A percentile compares a stretch with the other conserved stretches of the same genome.
Evolutionary conservation across 1,139 yeast genomes (phyloP).

Genomic region (Zygosaccharomyces pseudobailii): DNA sequence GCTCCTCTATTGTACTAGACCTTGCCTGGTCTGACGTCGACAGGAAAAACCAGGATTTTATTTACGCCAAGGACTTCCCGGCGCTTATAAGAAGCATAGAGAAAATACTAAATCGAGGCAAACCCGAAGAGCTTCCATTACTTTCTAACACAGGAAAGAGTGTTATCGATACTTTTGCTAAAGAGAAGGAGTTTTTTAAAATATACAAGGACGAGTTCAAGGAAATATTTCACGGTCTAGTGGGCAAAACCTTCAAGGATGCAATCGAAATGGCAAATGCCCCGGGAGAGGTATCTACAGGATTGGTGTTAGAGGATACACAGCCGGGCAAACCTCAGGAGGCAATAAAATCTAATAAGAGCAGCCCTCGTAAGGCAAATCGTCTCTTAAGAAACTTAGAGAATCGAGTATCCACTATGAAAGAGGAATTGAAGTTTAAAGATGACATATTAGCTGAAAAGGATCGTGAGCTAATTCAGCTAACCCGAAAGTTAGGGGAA

Average conservation of each 20-base stretch:
- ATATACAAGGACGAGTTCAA: slow-evolving; percentile 32
- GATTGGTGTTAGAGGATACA: slow-evolving; percentile 12
- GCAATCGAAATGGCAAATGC: slow-evolving; percentile 15
- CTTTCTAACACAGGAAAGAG: slow-evolving; percentile 26
- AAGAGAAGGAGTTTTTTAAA: slow-evolving; percentile 28
- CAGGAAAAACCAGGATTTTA: slow-evolving; percentile 28
- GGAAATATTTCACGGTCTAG: slow-evolving; percentile 26
- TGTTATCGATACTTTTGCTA: slow-evolving; percentile 28
- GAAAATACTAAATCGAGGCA: slow-evolving; percentile 16
- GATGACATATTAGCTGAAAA: slow-evolving; percentile 29
- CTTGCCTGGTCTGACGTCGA: slow-evolving; percentile 35
- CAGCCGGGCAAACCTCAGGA: slow-evolving; percentile 15
- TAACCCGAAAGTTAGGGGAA: slow-evolving; percentile 15
- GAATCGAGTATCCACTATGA: slow-evolving; percentile 20
- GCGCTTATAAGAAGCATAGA: slow-evolving; percentile 22
- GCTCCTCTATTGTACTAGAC: slow-evolving; percentile 19
- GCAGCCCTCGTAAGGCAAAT: slow-evolving; percentile 9
- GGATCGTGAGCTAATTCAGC: slow-evolving; percentile 21
- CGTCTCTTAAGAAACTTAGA: slow-evolving; percentile 25
- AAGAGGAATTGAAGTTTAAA: slow-evolving; percentile 28
- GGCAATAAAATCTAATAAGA: neutral
- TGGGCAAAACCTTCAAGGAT: slow-evolving; percentile 25
- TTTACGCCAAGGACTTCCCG: slow-evolving; percentile 32
- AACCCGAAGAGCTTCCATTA: slow-evolving; percentile 7
- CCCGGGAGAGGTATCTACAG: slow-evolving; percentile 18